Conservation (phyloP, 2,329 filamentous ascomycete genomes). For the Proliferodiscus dingleyae region DNA sequence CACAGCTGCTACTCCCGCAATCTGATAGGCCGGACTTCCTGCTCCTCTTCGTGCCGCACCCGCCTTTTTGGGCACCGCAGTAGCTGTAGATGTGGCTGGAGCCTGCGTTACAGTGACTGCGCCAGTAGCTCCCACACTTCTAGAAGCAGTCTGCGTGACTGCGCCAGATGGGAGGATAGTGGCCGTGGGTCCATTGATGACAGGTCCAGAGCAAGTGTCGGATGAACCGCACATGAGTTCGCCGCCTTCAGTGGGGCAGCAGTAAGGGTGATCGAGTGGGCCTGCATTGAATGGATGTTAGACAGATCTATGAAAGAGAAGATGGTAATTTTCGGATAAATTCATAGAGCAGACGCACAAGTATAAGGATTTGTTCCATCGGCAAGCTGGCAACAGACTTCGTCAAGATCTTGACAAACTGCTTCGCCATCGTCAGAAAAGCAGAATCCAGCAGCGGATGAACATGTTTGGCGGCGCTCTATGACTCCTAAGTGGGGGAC, state of each 20-base stretch:
- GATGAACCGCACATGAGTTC: not conserved
- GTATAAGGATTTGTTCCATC: not conserved
- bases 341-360: not conserved
- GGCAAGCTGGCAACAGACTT: not conserved
- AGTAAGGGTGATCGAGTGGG: not conserved
- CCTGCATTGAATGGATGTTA: not conserved
- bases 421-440: not conserved
- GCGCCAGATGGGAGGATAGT: too few relatives aligned
- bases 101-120: too few relatives aligned
- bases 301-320: not conserved
- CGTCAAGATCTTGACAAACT: not conserved
- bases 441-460: not conserved
- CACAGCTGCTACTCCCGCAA: too few relatives aligned
- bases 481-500: not conserved
- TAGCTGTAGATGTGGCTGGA: too few relatives aligned
- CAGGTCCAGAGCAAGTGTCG: not conserved
- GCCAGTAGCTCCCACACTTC: too few relatives aligned
- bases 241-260: not conserved
- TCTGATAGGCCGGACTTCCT: too few relatives aligned
- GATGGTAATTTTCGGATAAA: not conserved
- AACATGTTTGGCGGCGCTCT: not conserved
- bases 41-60: too few relatives aligned
- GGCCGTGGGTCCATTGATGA: too few relatives aligned
- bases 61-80: too few relatives aligned
- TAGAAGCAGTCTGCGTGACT: too few relatives aligned